phyloP scores from a whole-genome alignment of 495 filamentous ascomycete species.

The Pyrenula massariospora region DNA sequence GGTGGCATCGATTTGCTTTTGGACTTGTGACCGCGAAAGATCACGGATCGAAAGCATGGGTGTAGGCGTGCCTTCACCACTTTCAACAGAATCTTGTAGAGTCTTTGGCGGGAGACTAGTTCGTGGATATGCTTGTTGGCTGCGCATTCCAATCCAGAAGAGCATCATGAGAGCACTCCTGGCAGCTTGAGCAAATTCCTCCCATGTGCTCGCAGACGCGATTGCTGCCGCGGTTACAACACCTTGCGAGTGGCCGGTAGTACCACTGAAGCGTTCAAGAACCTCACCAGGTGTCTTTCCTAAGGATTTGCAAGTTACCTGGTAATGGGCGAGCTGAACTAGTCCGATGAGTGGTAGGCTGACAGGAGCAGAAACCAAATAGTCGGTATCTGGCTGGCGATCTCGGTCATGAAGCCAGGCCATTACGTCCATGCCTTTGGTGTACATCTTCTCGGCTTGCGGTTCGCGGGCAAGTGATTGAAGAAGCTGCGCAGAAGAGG shows the following conservation, averaged over 20 bases:
- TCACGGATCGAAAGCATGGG: conserved; percentile 98
- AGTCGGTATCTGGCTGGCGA: conserved; percentile 84
- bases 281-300: conserved; percentile 80
- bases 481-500: conserved; percentile 66
- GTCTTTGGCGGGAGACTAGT: conserved; percentile 86
- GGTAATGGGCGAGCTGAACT: conserved; percentile 89
- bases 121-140: conserved; percentile 91
- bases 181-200: conserved; percentile 68
- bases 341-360: conserved; percentile 94
- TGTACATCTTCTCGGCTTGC: conserved; percentile 83
- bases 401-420: conserved; percentile 82
- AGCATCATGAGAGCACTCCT: conserved; percentile 76
- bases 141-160: conserved; percentile 99
- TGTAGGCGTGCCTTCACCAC: conserved; percentile 86
- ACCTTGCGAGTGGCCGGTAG: conserved; percentile 95
- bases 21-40: conserved; percentile 69
- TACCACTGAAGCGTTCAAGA: conserved; percentile 67
- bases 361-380: conserved; percentile 92
- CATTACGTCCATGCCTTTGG: conserved; percentile 89
- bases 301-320: conserved; percentile 79
- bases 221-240: conserved; percentile 90
- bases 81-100: conserved; percentile 87
- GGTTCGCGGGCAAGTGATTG: conserved; percentile 76
- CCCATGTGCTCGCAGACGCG: conserved; percentile 78
- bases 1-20: conserved; percentile 89